Percentiles rank a stretch among this genome's conserved stretches.
Evolutionary conservation across 352 stramenopile genomes (phyloP).

Genomic region (Peronospora destructor): DNA sequence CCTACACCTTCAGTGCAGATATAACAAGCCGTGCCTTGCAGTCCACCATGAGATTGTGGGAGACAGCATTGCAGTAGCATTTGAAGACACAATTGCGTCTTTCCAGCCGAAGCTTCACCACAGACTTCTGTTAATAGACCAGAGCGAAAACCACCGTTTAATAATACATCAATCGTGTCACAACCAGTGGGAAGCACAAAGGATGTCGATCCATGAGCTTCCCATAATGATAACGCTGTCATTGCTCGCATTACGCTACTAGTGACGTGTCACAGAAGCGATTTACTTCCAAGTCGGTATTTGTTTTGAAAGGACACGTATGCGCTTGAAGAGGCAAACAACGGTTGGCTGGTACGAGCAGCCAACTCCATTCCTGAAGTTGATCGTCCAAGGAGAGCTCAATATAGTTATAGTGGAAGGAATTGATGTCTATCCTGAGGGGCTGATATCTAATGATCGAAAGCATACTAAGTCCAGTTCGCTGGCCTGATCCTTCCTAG

Average conservation of each 20-base stretch:
- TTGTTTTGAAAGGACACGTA: background rate
- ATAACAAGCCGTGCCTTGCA: slow-evolving; percentile 67
- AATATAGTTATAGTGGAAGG: slow-evolving; percentile 21
- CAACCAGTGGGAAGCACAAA: slow-evolving; percentile 49
- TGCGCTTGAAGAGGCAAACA: slow-evolving; percentile 2
- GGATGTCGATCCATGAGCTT: slow-evolving; percentile 18
- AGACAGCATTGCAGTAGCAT: slow-evolving; percentile 64
- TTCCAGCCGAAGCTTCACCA: slow-evolving; percentile 64
- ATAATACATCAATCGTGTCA: slow-evolving; percentile 41
- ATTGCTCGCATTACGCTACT: background rate
- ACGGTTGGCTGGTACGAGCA: slow-evolving; percentile 14
- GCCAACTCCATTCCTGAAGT: slow-evolving; percentile 18
- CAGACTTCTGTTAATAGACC: slow-evolving; percentile 70
- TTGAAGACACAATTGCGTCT: slow-evolving; percentile 77
- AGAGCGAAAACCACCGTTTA: slow-evolving; percentile 57
- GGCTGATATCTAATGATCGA: slow-evolving; percentile 74
- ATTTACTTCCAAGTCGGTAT: background rate
- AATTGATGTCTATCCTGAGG: slow-evolving; percentile 83
- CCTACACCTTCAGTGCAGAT: slow-evolving; percentile 72
- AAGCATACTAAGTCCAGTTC: slow-evolving; percentile 76
- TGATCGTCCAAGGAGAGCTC: background rate
- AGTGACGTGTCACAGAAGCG: slow-evolving; percentile 14
- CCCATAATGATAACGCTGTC: slow-evolving; percentile 48
- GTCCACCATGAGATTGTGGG: slow-evolving; percentile 35
- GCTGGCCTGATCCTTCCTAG: slow-evolving; percentile 75